These are phyloP conservation scores for Misopates orontium DNA, from an alignment of 257 asterid genomes.

Conservation along the genomic window DNA sequence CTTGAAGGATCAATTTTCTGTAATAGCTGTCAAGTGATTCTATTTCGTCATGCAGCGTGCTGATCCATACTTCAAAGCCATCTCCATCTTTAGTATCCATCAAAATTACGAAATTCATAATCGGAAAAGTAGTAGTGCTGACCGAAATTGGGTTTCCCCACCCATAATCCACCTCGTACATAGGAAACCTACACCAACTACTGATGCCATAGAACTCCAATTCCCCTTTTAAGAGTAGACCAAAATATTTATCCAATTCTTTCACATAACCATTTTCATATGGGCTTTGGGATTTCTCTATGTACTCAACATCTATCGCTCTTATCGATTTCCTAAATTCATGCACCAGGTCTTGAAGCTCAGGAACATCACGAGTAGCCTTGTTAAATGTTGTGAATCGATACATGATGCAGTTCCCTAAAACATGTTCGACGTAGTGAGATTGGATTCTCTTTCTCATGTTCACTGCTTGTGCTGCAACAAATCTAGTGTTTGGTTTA, in stretches of 20 bases:
- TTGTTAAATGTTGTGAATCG: not conserved
- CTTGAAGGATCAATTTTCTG: too few relatives aligned
- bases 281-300: not conserved
- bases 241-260: not conserved
- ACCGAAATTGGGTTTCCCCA: constrained; percentile 52
- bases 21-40: too few relatives aligned
- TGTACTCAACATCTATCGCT: not conserved
- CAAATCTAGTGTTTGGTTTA: constrained; percentile 3
- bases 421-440: constrained; percentile 9
- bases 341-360: not conserved
- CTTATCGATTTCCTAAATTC: constrained; percentile 11
- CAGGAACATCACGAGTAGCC: not conserved
- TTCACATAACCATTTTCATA: constrained; percentile 20
- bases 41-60: constrained; percentile 21
- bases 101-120: constrained; percentile 34
- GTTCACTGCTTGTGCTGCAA: constrained; percentile 32
- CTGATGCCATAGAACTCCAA: constrained; percentile 32
- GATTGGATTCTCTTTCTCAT: constrained; percentile 43
- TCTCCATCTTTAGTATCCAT: constrained; percentile 43
- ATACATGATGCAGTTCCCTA: constrained; percentile 15
- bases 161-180: constrained; percentile 51
- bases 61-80: constrained; percentile 52
- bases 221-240: constrained; percentile 9
- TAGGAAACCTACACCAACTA: constrained; percentile 53
- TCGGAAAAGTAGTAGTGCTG: constrained; percentile 29